A percentile compares a stretch with the other conserved stretches of the same genome.
Evolutionary conservation across 305 asterid genomes (phyloP).

Genomic region (Fraxinus ornus): DNA sequence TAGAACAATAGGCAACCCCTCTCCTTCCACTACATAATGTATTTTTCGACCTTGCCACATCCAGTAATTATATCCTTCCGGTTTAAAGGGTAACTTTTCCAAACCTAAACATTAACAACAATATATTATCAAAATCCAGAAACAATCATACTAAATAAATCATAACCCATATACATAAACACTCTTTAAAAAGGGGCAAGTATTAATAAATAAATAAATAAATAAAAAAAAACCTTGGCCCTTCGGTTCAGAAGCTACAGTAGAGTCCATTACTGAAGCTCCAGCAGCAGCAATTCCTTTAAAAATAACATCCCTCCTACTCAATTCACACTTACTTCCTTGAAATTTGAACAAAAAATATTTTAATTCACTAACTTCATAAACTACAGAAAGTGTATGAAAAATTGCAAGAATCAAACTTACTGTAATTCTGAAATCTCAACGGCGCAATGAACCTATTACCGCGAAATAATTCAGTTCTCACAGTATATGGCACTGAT

Average conservation of each 20-base stretch:
- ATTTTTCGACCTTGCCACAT: constrained; percentile 70
- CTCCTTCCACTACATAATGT: constrained; percentile 86
- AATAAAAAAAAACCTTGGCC: constrained; percentile 30
- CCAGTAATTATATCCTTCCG: constrained; percentile 92
- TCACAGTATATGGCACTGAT: constrained; percentile 33
- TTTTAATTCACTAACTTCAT: not conserved
- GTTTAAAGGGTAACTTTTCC: constrained; percentile 69
- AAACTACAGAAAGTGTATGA: not conserved
- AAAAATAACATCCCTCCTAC: constrained; percentile 59
- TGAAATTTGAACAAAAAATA: constrained; percentile 11
- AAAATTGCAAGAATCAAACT: constrained; percentile 24
- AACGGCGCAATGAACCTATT: constrained; percentile 30
- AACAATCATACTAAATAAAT: not conserved
- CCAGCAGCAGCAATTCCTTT: constrained; percentile 79
- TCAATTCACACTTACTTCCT: constrained; percentile 68
- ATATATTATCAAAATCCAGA: constrained; percentile 20
- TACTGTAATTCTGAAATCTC: constrained; percentile 43
- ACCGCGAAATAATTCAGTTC: constrained; percentile 36
- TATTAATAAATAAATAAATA: not conserved
- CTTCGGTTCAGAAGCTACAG: constrained; percentile 52
- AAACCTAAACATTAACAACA: constrained; percentile 41
- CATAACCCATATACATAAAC: not conserved
- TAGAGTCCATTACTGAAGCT: constrained; percentile 61
- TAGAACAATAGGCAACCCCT: constrained; percentile 76
- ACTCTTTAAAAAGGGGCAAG: not conserved